A percentile compares a stretch with the other conserved stretches of the same genome.
Conservation (phyloP, 768 basidiomycete genomes). For the Dioszegia hungarica region DNA sequence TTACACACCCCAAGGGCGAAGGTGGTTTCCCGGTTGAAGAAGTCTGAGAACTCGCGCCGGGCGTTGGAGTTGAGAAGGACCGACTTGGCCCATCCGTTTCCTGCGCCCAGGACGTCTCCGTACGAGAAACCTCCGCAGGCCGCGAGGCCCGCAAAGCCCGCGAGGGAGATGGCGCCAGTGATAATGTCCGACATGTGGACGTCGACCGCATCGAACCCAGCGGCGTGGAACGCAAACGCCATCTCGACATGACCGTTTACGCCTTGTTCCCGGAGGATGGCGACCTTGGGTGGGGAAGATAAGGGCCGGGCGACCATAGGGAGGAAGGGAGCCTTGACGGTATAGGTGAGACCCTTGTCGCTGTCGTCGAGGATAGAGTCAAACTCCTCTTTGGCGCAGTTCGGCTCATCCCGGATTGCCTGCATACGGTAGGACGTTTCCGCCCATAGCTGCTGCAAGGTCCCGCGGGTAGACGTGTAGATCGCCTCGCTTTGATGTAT, state of each 20-base stretch:
- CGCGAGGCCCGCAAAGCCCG: conserved; percentile 75
- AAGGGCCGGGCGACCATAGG: conserved; percentile 41
- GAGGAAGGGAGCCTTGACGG: conserved; percentile 55
- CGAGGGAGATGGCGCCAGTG: conserved; percentile 60
- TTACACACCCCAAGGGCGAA: conserved; percentile 95
- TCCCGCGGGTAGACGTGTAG: conserved; percentile 63
- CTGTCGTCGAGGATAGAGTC: conserved; percentile 62
- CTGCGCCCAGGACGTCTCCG: conserved; percentile 94
- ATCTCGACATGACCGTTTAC: conserved; percentile 98
- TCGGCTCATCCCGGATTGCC: conserved; percentile 73
- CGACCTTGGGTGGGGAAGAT: conserved; percentile 68
- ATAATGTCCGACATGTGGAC: conserved; percentile 99
- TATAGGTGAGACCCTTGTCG: conserved; percentile 65
- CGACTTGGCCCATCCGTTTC: conserved; percentile 97
- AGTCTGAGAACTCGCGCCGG: conserved; percentile 68
- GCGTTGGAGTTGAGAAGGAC: conserved; percentile 74
- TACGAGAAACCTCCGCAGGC: conserved; percentile 99
- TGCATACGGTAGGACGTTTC: conserved; percentile 96
- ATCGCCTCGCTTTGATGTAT: conserved; percentile 54
- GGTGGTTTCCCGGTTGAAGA: conserved; percentile 75
- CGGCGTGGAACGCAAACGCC: conserved; percentile 93
- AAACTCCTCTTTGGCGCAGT: conserved; percentile 74
- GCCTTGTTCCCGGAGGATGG: conserved; percentile 94
- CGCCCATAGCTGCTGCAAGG: conserved; percentile 81
- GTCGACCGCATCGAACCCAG: conserved; percentile 91